phyloP scores from a whole-genome alignment of 495 filamentous ascomycete species.

The Platismatia glauca region DNA sequence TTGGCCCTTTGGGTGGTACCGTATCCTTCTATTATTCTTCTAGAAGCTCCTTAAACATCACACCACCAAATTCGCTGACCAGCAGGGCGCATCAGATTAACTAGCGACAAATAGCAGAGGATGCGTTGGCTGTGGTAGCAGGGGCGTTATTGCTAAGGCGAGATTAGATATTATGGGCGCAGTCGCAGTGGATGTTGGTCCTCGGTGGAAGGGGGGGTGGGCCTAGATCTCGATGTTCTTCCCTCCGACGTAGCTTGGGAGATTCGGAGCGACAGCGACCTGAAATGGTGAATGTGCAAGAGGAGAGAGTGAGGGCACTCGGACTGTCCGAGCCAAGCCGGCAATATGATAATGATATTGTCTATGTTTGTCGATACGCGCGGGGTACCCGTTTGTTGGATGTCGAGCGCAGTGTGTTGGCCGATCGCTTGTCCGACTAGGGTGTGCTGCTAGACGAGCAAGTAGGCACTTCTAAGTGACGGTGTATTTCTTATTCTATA shows the following conservation, averaged over 20 bases:
- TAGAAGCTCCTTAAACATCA: conserved; percentile 1
- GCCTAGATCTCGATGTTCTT: not conserved
- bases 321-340: not conserved
- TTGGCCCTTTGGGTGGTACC: not conserved
- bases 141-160: conserved; percentile 4
- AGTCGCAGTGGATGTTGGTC: conserved; percentile 13
- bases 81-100: not conserved
- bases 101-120: not conserved
- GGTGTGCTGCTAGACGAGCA: conserved; percentile 6
- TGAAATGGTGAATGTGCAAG: not conserved
- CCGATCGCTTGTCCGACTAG: conserved; percentile 9
- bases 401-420: conserved; percentile 1
- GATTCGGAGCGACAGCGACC: not conserved
- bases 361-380: conserved; percentile 5
- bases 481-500: conserved; percentile 8
- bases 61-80: not conserved
- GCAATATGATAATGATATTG: conserved; percentile 2
- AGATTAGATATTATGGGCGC: conserved; percentile 2
- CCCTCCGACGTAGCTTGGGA: not conserved
- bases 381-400: conserved; percentile 12
- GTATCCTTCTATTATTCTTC: not conserved
- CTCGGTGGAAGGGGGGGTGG: conserved; percentile 4
- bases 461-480: conserved; percentile 1
- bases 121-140: conserved; percentile 5
- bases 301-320: not conserved